Evolutionary conservation across 177 flowering plant species (phyloP).

Genomic region (Vitis hybrid): DNA sequence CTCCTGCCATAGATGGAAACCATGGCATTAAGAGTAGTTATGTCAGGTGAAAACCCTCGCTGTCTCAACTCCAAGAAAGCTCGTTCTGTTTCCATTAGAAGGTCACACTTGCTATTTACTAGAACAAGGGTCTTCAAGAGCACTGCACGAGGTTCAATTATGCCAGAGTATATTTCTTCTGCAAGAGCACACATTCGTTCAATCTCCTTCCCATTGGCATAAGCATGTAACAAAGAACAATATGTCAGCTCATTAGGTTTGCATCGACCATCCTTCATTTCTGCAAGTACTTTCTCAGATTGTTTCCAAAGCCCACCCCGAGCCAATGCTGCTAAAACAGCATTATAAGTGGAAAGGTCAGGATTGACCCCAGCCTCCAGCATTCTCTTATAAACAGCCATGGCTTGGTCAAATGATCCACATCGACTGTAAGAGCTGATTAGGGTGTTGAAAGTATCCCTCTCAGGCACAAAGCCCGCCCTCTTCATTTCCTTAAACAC

Average conservation of each 20-base stretch:
- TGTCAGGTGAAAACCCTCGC: constrained; percentile 63
- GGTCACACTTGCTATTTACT: constrained; percentile 76
- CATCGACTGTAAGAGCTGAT: constrained; percentile 90
- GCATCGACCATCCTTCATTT: constrained; percentile 71
- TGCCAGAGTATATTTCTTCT: constrained; percentile 67
- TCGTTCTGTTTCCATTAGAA: constrained; percentile 64
- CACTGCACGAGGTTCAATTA: constrained; percentile 49
- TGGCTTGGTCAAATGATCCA: constrained; percentile 74
- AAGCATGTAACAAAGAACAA: constrained; percentile 78
- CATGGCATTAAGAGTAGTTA: constrained; percentile 82
- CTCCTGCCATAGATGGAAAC: constrained; percentile 82
- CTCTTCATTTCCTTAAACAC: constrained; percentile 94
- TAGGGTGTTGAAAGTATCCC: constrained; percentile 90
- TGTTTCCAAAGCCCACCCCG: constrained; percentile 89
- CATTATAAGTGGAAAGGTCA: constrained; percentile 88
- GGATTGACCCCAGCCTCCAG: constrained; percentile 68
- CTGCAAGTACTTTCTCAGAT: constrained; percentile 75
- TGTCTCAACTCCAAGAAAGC: constrained; percentile 74
- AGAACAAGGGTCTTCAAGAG: constrained; percentile 82
- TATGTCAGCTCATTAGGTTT: constrained; percentile 80
- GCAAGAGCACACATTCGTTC: constrained; percentile 66
- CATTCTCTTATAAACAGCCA: constrained; percentile 71
- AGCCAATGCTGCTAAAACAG: constrained; percentile 83
- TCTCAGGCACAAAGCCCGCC: constrained; percentile 87
- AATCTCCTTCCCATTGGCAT: constrained; percentile 78